Evolutionary conservation across 2,329 filamentous ascomycete genomes (phyloP).

Genomic region (Exophiala xenobiotica): DNA sequence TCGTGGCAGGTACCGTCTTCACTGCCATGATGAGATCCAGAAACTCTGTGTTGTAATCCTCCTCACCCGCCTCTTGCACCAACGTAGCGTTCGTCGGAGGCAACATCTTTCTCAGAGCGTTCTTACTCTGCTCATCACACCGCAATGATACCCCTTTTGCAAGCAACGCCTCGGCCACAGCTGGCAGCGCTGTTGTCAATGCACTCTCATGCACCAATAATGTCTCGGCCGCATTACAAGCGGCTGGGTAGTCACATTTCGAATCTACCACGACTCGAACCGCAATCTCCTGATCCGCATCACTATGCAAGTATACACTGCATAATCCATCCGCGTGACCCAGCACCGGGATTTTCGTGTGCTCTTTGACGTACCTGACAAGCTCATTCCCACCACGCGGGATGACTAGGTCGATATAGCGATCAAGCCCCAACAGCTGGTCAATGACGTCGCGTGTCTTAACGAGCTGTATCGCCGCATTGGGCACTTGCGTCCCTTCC

Average conservation of each 20-base stretch:
- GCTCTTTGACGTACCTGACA: slow-evolving; percentile 83
- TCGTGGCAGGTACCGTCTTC: slow-evolving; percentile 62
- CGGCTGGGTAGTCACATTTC: slow-evolving; percentile 91
- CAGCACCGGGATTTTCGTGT: slow-evolving; percentile 90
- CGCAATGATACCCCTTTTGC: slow-evolving; percentile 76
- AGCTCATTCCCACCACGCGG: slow-evolving; percentile 88
- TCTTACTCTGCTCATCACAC: slow-evolving; percentile 71
- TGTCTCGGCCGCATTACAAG: slow-evolving; percentile 93
- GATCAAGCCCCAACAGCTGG: slow-evolving; percentile 79
- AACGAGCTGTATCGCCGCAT: slow-evolving; percentile 87
- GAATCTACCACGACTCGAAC: slow-evolving; percentile 79
- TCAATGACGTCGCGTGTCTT: slow-evolving; percentile 89
- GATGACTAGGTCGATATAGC: slow-evolving; percentile 91
- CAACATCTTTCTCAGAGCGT: slow-evolving; percentile 56
- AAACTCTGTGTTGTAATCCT: slow-evolving; percentile 87
- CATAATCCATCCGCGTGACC: slow-evolving; percentile 96
- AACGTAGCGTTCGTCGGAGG: slow-evolving; percentile 44
- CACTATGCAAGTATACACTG: slow-evolving; percentile 76
- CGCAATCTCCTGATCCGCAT: slow-evolving; percentile 71
- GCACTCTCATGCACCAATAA: slow-evolving; percentile 77
- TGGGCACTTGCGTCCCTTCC: slow-evolving; percentile 70
- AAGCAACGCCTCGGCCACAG: slow-evolving; percentile 70
- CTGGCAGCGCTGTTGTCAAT: slow-evolving; percentile 65
- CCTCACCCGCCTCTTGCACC: slow-evolving; percentile 64
- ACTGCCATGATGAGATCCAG: slow-evolving; percentile 80